Evolutionary conservation across 441 rosid genomes (phyloP).

Genomic region (Breynia disticha): DNA sequence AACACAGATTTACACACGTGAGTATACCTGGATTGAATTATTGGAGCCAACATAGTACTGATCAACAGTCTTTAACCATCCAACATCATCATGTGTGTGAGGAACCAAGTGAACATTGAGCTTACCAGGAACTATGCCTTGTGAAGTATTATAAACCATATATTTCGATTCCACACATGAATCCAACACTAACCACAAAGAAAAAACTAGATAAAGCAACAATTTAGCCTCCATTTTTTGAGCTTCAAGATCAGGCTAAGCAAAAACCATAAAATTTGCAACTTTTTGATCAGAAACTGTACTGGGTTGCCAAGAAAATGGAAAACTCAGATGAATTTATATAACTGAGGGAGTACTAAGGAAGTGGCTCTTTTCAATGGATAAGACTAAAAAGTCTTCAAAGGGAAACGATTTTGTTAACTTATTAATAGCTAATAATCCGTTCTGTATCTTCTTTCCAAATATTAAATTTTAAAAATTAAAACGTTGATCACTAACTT

Average conservation of each 20-base stretch:
- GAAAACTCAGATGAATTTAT: too few species aligned
- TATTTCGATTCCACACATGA: slow-evolving; percentile 52
- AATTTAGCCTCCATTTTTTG: slow-evolving; percentile 11
- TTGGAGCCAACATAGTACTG: slow-evolving; percentile 99
- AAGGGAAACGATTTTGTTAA: too few species aligned
- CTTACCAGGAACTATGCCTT: slow-evolving; percentile 63
- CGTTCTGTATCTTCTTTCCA: too few species aligned
- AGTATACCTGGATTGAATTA: slow-evolving; percentile 82
- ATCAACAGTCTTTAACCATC: slow-evolving; percentile 97
- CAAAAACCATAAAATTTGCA: background rate
- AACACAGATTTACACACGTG: background rate
- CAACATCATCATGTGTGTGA: slow-evolving; percentile 96
- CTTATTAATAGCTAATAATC: too few species aligned
- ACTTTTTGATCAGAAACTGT: background rate
- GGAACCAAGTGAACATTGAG: slow-evolving; percentile 94
- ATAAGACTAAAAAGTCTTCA: too few species aligned
- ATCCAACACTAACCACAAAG: slow-evolving; percentile 20
- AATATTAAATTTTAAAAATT: too few species aligned
- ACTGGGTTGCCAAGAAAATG: too few species aligned
- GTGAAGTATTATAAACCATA: slow-evolving; percentile 78
- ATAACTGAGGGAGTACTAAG: too few species aligned
- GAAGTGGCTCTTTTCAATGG: too few species aligned
- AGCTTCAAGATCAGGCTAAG: background rate
- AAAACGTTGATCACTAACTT: too few species aligned
- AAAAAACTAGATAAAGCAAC: slow-evolving; percentile 15